phyloP scores from a whole-genome alignment of 2,329 filamentous ascomycete genomes.

The Bipolaris bicolor region DNA sequence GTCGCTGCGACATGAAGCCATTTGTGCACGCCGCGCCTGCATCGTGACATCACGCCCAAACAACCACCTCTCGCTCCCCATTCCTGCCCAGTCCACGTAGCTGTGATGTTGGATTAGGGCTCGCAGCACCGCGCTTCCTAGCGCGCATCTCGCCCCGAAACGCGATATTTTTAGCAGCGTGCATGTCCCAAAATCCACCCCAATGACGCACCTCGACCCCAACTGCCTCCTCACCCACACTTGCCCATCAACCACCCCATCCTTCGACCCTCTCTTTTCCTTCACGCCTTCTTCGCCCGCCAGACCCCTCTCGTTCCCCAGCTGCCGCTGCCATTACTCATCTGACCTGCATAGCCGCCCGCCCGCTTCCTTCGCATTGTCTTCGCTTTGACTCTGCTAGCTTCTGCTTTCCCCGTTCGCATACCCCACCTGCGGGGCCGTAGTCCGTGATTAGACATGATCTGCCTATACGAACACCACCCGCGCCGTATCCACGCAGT shows the following conservation, averaged over 20 bases:
- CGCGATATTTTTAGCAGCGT: conserved; percentile 27
- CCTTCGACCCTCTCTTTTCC: conserved; percentile 24
- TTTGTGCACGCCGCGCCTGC: conserved; percentile 2
- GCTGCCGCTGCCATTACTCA: conserved; percentile 21
- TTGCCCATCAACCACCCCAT: conserved; percentile 15
- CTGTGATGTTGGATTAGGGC: conserved; percentile 28
- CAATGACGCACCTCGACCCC: conserved; percentile 24
- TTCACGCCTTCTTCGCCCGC: conserved; percentile 3
- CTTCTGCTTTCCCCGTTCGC: conserved; percentile 22
- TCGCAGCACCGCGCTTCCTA: conserved; percentile 18
- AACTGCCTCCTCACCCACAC: conserved; percentile 20
- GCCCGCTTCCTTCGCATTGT: conserved; percentile 33
- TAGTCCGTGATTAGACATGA: conserved; percentile 11
- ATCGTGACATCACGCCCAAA: conserved; percentile 3
- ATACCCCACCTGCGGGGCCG: conserved; percentile 13
- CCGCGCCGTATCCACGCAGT: conserved; percentile 11
- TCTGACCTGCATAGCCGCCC: conserved; percentile 44
- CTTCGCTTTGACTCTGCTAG: conserved; percentile 4
- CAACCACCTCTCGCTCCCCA: background rate
- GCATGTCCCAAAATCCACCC: conserved; percentile 15
- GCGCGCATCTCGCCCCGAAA: conserved; percentile 20
- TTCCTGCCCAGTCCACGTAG: conserved; percentile 6
- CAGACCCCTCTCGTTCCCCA: background rate
- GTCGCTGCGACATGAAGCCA: no score
- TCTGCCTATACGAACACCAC: conserved; percentile 18